Percentiles rank a stretch among this genome's conserved stretches.
Evolutionary conservation across 768 basidiomycete genomes (phyloP).

Genomic region (Omphalotus guepiniiformis): DNA sequence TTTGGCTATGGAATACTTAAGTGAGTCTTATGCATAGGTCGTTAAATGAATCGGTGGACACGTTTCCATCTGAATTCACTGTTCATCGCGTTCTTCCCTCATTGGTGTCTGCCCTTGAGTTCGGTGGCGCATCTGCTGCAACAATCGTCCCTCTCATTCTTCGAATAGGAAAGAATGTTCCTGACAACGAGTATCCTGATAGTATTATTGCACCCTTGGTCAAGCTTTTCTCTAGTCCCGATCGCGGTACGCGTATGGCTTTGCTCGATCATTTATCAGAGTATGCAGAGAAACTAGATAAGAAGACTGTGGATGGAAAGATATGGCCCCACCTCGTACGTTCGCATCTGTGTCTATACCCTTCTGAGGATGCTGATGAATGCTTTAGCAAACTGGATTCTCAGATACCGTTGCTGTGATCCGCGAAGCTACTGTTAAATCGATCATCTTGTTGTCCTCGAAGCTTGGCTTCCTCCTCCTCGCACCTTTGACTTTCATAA

Average conservation of each 20-base stretch:
- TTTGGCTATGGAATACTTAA: not conserved
- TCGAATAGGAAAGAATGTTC: slow-evolving; percentile 67
- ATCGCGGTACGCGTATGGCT: slow-evolving; percentile 92
- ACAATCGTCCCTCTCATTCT: slow-evolving; percentile 81
- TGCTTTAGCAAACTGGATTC: slow-evolving; percentile 85
- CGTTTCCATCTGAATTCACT: slow-evolving; percentile 84
- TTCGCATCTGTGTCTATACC: slow-evolving; percentile 1
- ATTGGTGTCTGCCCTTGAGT: slow-evolving; percentile 72
- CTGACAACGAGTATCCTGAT: slow-evolving; percentile 65
- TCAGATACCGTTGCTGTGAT: slow-evolving; percentile 92
- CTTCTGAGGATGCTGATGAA: slow-evolving; percentile 1
- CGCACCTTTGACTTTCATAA: not conserved
- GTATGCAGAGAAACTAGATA: slow-evolving; percentile 85
- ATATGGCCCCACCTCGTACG: slow-evolving; percentile 91
- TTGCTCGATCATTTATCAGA: slow-evolving; percentile 81
- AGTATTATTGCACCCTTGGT: slow-evolving; percentile 74
- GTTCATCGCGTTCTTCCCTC: slow-evolving; percentile 86
- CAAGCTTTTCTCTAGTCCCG: slow-evolving; percentile 83
- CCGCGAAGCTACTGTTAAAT: slow-evolving; percentile 90
- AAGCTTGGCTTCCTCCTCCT: slow-evolving; percentile 48
- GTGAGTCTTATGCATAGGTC: slow-evolving; percentile 35
- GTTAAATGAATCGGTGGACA: slow-evolving; percentile 72
- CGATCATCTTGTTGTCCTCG: slow-evolving; percentile 77
- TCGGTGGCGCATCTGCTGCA: slow-evolving; percentile 71
- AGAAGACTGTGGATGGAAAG: slow-evolving; percentile 78